Percentiles rank a stretch among this genome's conserved stretches.
phyloP scores from a whole-genome alignment of 129 eudicot species.

The Centaurea solstitialis region DNA sequence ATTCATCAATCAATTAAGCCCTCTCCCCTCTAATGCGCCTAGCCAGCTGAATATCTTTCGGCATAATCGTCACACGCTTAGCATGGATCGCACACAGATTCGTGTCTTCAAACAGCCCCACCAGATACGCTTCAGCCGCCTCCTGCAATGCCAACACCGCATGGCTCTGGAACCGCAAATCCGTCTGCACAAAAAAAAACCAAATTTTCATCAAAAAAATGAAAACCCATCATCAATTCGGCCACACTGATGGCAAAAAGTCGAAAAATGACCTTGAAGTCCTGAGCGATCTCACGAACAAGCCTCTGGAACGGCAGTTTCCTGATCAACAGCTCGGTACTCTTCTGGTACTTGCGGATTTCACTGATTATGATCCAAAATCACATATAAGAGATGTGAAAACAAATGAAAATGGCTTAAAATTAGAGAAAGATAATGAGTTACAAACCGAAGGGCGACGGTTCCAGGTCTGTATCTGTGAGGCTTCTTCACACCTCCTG shows the following conservation, averaged over 20 bases:
- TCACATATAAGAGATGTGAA: neutral
- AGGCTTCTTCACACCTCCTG: slow-evolving; percentile 40
- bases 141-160: slow-evolving; percentile 50
- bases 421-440: neutral
- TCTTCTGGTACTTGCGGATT: slow-evolving; percentile 55
- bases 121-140: slow-evolving; percentile 47
- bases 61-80: slow-evolving; percentile 5
- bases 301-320: slow-evolving; percentile 62
- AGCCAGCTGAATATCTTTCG: neutral
- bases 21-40: neutral
- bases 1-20: neutral
- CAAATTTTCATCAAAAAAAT: neutral
- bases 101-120: slow-evolving; percentile 37
- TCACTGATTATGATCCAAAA: slow-evolving; percentile 27
- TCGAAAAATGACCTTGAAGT: slow-evolving; percentile 31
- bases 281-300: slow-evolving; percentile 55
- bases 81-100: slow-evolving; percentile 40
- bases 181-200: slow-evolving; percentile 30
- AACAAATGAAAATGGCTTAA: neutral
- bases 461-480: slow-evolving; percentile 35
- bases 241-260: neutral
- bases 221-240: neutral
- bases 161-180: slow-evolving; percentile 50
- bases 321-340: slow-evolving; percentile 57
- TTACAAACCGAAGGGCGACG: slow-evolving; percentile 42